Percentiles rank a stretch among this genome's conserved stretches.
Conservation (phyloP, 805 yeast genomes). For the Candida corydali region DNA sequence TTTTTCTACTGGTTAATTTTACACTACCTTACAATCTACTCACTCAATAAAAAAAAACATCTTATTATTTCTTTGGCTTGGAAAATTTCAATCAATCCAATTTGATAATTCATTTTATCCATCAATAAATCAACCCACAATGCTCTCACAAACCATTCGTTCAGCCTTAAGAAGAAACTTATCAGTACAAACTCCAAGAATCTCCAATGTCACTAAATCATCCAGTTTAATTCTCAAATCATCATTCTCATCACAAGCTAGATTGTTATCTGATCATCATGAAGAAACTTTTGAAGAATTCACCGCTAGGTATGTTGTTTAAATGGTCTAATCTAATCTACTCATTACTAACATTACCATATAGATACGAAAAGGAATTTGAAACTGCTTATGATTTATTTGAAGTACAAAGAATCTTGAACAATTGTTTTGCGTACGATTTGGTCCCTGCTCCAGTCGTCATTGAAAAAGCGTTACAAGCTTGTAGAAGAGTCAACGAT, state of each 20-base stretch:
- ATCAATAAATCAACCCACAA: constrained; percentile 10
- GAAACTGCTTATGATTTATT: constrained; percentile 53
- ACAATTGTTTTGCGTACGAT: constrained; percentile 97
- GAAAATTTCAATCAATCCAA: neutral
- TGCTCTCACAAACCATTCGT: constrained; percentile 40
- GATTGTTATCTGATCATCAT: constrained; percentile 81
- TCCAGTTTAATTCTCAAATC: constrained; percentile 12
- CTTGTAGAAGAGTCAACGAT: constrained; percentile 98
- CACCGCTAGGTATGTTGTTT: constrained; percentile 68
- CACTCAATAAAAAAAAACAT: neutral
- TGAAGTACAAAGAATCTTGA: constrained; percentile 76
- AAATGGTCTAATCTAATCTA: no score
- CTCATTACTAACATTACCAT: constrained; percentile 18
- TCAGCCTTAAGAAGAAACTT: constrained; percentile 36
- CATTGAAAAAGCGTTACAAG: constrained; percentile 91
- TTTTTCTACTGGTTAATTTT: neutral
- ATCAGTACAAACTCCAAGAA: constrained; percentile 25
- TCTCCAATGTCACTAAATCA: constrained; percentile 17
- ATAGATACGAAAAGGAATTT: constrained; percentile 89
- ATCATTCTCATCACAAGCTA: constrained; percentile 22
- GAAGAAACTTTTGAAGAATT: constrained; percentile 95
- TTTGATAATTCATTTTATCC: neutral
- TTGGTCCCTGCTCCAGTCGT: constrained; percentile 97
- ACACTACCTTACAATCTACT: neutral
- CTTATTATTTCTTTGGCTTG: neutral